A percentile compares a stretch with the other conserved stretches of the same genome.
These are phyloP conservation scores for Dactylellina parvicollis DNA, from an alignment of 2,329 filamentous ascomycete species.

Conservation along the genomic window DNA sequence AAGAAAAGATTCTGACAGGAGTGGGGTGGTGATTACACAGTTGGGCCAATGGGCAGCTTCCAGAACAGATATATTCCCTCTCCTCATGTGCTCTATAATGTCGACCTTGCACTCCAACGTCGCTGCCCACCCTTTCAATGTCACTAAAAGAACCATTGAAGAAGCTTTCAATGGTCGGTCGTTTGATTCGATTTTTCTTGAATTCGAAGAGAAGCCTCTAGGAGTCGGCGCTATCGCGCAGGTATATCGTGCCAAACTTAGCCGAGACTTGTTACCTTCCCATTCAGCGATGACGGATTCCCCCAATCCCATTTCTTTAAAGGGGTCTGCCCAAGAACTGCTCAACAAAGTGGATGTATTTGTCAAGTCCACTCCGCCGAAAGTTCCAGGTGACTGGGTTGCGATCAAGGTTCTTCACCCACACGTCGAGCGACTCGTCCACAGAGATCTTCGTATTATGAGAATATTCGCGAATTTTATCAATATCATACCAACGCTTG, in stretches of 20 bases:
- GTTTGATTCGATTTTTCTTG: conserved; percentile 94
- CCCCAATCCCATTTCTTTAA: not conserved
- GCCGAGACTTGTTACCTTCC: conserved; percentile 74
- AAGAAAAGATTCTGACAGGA: not conserved
- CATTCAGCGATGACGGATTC: conserved; percentile 60
- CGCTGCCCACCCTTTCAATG: conserved; percentile 83
- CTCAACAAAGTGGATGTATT: conserved; percentile 85
- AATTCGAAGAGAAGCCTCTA: conserved; percentile 87
- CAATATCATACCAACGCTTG: conserved; percentile 89
- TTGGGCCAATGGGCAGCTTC: conserved; percentile 98
- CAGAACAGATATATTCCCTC: conserved; percentile 93
- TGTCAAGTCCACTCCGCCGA: conserved; percentile 83
- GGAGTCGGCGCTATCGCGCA: conserved; percentile 97
- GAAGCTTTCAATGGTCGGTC: conserved; percentile 80
- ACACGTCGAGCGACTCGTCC: conserved; percentile 84
- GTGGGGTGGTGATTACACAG: conserved; percentile 62
- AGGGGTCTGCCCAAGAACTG: conserved; percentile 60
- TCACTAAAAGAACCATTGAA: conserved; percentile 81
- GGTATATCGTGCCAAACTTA: conserved; percentile 94
- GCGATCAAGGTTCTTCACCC: conserved; percentile 97
- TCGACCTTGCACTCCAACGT: conserved; percentile 94
- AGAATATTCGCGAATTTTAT: conserved; percentile 84
- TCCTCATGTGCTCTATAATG: conserved; percentile 90
- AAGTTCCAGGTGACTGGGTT: conserved; percentile 89
- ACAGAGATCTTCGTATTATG: conserved; percentile 95